A percentile compares a stretch with the other conserved stretches of the same genome.
Conservation (phyloP, 345 rosid species). For the Raphanus sativus region DNA sequence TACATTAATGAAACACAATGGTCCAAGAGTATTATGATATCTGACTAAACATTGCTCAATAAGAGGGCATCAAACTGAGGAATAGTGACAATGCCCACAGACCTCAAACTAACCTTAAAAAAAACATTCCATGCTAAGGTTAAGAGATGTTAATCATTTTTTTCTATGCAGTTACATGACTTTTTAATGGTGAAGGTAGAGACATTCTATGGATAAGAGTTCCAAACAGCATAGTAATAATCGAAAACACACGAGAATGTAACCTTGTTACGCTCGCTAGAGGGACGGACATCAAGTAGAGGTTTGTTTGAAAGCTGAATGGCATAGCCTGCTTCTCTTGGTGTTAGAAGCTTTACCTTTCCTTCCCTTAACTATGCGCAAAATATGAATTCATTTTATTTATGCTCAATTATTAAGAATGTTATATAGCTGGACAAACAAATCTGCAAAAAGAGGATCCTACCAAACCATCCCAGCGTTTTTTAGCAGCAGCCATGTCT, state of each 20-base stretch:
- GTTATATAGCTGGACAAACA: not conserved
- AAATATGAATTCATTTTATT: not conserved
- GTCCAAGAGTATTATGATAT: not conserved
- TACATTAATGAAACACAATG: not conserved
- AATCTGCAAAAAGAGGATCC: not conserved
- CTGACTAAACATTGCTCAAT: not conserved
- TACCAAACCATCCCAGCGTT: conserved; percentile 96
- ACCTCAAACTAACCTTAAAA: not conserved
- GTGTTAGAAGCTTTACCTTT: conserved; percentile 77
- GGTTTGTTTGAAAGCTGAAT: conserved; percentile 80
- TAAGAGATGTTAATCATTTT: not conserved
- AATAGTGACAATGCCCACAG: not conserved
- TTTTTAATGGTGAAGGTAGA: not conserved
- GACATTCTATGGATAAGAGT: conserved; percentile 4
- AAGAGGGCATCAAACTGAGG: conserved; percentile 1
- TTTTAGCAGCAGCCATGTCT: conserved; percentile 91
- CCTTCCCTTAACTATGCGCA: conserved; percentile 69
- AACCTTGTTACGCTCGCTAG: conserved; percentile 71
- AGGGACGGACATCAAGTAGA: conserved; percentile 82
- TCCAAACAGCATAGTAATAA: not conserved
- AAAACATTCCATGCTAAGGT: not conserved
- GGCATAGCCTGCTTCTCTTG: conserved; percentile 91
- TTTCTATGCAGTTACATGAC: not conserved
- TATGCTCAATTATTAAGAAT: not conserved
- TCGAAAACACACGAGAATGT: not conserved